Base-by-base conservation (phyloP, 495 filamentous ascomycete genomes). In the Penicillium arizonense region DNA sequence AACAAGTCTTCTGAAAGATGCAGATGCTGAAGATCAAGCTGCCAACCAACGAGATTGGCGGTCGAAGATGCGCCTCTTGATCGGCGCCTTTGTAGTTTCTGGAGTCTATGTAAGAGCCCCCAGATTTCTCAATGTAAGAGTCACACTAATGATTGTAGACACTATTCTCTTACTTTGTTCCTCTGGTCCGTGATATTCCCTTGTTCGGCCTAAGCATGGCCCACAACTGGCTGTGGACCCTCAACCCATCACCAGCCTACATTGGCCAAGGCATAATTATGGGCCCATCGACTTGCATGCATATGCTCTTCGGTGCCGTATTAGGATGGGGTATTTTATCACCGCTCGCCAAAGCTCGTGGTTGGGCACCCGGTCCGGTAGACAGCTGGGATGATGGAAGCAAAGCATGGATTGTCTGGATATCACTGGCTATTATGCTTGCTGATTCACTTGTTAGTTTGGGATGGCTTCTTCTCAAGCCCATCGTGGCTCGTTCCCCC, bases 401-500 rank as follows among this genome's bases (percentile, higher is more conserved):
- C 64, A 96, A 97, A 75, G 94, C 93, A 18, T 99, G 94, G 94
- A 96, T 99, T 52, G 89, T 97, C 0, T 99, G 94, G 94, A 74
- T 93, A 2, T 93, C 88, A 50, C 70, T 99, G 28, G 90, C 94
- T 1, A 95, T 99, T 55, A 99, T 99, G 94, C 81, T 99, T 55
- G 87, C 90, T 7, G 94, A 99, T 70, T 88, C 92, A 2, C 73
- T 97, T 4, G 80, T 97, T 47, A 96, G 89, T 58, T 79, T 99
- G 16, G 84, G 88, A 4, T 91, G 90, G 75, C 77, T 99, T 21
- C 77, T 90, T 5, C 50, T 87, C 9, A 83, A 81, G 24, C 85
- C 88, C 6, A 46, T 87, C 1, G 59, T 88, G 11, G 55, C 55
- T 3, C 66, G 71, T 50, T 69, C 63, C 12, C 71, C 77, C 3